These are phyloP conservation scores for Aphanocladium album DNA, from an alignment of 2,329 filamentous ascomycete genomes.

Conservation along the genomic window DNA sequence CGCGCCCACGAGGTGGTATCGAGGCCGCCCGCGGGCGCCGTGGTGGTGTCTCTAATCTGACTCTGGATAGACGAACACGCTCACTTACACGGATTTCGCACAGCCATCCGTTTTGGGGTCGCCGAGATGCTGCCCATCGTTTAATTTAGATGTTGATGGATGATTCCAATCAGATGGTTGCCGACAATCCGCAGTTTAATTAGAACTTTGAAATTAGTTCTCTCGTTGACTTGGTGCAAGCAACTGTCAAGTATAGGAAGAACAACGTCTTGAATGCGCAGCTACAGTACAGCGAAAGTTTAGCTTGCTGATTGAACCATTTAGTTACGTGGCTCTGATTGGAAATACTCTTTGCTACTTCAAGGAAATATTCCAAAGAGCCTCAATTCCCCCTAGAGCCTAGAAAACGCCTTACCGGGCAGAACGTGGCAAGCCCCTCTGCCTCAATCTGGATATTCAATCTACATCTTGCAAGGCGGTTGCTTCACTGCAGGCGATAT, in stretches of 20 bases:
- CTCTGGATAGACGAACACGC: not conserved
- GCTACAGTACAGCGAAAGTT: too few species aligned
- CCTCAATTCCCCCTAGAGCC: not conserved
- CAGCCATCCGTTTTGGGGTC: not conserved
- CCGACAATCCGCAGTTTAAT: not conserved
- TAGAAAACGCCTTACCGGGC: not conserved
- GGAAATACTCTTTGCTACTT: not conserved
- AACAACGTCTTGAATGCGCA: too few species aligned
- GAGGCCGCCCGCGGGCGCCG: not conserved
- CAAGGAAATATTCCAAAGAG: not conserved
- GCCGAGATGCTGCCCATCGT: not conserved
- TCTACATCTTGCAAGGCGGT: not conserved
- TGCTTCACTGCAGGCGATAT: not conserved
- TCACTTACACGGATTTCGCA: not conserved
- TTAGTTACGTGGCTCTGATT: too few species aligned
- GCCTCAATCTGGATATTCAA: not conserved
- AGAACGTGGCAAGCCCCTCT: not conserved
- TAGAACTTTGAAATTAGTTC: not conserved
- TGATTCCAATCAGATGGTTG: not conserved
- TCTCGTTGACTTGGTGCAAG: too few species aligned
- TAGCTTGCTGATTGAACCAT: too few species aligned
- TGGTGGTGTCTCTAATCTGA: not conserved
- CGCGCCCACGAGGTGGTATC: not conserved
- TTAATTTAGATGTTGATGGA: not conserved
- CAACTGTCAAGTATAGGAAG: too few species aligned